These are phyloP conservation scores for Jatropha podagrica DNA, from an alignment of 441 rosid species.

Conservation along the genomic window DNA sequence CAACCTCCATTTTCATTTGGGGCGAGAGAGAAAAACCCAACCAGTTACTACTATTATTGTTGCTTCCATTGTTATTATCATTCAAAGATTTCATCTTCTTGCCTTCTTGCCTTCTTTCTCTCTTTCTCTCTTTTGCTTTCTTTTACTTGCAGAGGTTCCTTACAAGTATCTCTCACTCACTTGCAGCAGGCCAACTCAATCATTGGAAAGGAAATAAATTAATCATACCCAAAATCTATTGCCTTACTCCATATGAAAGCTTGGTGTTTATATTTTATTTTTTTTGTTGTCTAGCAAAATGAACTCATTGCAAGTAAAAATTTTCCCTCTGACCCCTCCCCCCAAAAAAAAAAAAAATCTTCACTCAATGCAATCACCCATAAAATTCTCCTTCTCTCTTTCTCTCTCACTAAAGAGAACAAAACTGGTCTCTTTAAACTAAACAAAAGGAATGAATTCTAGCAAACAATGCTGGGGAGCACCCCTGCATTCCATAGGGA, in stretches of 20 bases:
- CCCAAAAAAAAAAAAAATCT: not conserved
- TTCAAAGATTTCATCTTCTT: slow-evolving; percentile 49
- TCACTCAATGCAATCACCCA: slow-evolving; percentile 22
- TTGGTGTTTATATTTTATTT: slow-evolving; percentile 19
- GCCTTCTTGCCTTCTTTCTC: slow-evolving; percentile 11
- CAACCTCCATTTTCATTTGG: slow-evolving; percentile 64
- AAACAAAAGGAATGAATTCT: slow-evolving; percentile 56
- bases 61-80: slow-evolving; percentile 36
- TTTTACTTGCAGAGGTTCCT: slow-evolving; percentile 16
- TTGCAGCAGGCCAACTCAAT: slow-evolving; percentile 40
- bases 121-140: slow-evolving; percentile 21
- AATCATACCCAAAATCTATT: slow-evolving; percentile 39
- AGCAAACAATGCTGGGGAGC: slow-evolving; percentile 54
- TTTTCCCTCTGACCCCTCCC: not conserved
- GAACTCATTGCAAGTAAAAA: slow-evolving; percentile 15
- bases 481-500: slow-evolving; percentile 65
- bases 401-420: slow-evolving; percentile 25
- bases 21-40: slow-evolving; percentile 76
- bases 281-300: slow-evolving; percentile 34
- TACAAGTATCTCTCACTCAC: slow-evolving; percentile 16
- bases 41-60: slow-evolving; percentile 39
- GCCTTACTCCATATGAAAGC: slow-evolving; percentile 27
- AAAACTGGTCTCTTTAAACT: slow-evolving; percentile 55
- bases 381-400: not conserved
- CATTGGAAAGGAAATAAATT: slow-evolving; percentile 46